Evolutionary conservation across 2,329 filamentous ascomycete species (phyloP), one percentile per base, ranked within the genome.

Genomic region (Aciculosporium take): DNA sequence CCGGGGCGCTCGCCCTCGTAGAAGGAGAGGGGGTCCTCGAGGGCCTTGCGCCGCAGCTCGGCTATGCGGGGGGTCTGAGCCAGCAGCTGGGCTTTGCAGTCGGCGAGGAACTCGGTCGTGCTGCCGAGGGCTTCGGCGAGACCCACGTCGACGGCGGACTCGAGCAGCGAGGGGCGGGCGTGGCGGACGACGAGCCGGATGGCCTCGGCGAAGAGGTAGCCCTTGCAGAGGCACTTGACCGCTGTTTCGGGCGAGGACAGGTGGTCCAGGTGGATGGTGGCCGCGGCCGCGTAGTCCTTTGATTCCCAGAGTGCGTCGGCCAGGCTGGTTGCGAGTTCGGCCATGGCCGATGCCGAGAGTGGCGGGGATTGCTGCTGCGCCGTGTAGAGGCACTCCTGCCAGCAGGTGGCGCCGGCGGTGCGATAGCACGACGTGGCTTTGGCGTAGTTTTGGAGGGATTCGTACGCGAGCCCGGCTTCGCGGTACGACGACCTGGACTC

Each of bases 401-500:
- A 98, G 62, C 84, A 76, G 4, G 68, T 60, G 2, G 72, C 73
- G 30, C 86, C 84, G 1, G 85, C 85, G 1, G 82, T 76, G 46
- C 84, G 79, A 63, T 95, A 98, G 56, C 84, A 84, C 53, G 79
- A 74, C 46, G 82, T 87, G 8, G 91, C 89, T 30, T 81, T 72
- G 17, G 66, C 56, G 54, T 84, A 85, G 56, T 88, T 76, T 10
- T 68, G 65, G 8, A 98, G 77, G 17, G 81, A 94, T 57, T 96
- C 91, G 60, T 93, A 94, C 3, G 87, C 83, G 50, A 95, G 73
- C 6, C 85, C 91, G 15, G 91, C 89, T 58, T 95, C 86, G 51
- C 83, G 81, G 64, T 84, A 84, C 21, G 79, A 72, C 18, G 86
- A 94, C 39, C 72, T 75, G 2, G 74, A 72, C 54, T 81, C 78